Evolutionary conservation across 2,329 filamentous ascomycete species (phyloP).

Genomic region (Aspergillus thermomutatus): DNA sequence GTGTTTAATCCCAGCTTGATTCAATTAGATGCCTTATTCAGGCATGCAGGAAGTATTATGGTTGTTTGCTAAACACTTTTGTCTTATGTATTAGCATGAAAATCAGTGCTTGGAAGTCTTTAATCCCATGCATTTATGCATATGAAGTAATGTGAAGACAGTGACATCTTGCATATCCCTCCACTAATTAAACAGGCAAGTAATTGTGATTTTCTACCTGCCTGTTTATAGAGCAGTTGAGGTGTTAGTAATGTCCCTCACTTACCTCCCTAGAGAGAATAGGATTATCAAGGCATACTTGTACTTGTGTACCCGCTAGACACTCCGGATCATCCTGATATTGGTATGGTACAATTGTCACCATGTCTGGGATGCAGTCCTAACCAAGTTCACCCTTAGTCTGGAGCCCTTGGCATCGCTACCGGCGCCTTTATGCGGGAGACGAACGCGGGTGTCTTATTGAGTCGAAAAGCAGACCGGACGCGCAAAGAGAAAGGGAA

Average conservation of each 20-base stretch:
- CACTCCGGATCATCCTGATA: constrained; percentile 48
- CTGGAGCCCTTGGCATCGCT: constrained; percentile 7
- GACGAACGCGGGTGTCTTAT: constrained; percentile 9
- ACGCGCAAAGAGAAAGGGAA: constrained; percentile 44
- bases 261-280: background rate
- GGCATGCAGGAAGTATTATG: background rate
- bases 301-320: constrained; percentile 44
- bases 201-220: background rate
- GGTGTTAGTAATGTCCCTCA: background rate
- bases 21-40: background rate
- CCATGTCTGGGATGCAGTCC: background rate
- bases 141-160: background rate
- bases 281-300: background rate
- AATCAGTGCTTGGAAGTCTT: background rate
- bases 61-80: background rate
- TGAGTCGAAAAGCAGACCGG: constrained; percentile 6
- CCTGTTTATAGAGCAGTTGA: background rate
- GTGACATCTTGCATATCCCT: background rate
- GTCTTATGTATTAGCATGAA: background rate
- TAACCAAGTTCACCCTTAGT: constrained; percentile 4
- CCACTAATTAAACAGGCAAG: background rate
- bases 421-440: constrained; percentile 9
- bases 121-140: background rate
- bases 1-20: background rate
- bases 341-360: constrained; percentile 30